Conservation (phyloP, 257 asterid species). For the Verbascum thapsus region DNA sequence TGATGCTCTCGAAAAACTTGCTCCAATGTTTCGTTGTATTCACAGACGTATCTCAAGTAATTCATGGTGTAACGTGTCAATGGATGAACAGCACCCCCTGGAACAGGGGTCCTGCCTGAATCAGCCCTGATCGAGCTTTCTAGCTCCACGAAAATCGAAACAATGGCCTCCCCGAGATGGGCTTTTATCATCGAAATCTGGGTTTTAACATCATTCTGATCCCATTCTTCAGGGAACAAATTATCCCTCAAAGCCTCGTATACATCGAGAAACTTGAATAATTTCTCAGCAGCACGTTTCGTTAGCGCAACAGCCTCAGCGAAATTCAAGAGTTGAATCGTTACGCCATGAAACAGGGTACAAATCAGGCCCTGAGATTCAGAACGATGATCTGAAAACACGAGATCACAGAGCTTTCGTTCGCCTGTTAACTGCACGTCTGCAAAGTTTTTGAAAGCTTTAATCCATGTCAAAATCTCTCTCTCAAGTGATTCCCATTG, state of each 20-base stretch:
- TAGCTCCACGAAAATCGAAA: slow-evolving; percentile 46
- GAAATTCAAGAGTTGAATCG: slow-evolving; percentile 62
- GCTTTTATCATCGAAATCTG: slow-evolving; percentile 55
- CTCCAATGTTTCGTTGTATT: slow-evolving; percentile 54
- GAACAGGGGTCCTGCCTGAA: slow-evolving; percentile 46
- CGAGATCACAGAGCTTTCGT: slow-evolving; percentile 46
- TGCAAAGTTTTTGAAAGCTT: slow-evolving; percentile 45
- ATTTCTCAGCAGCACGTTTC: slow-evolving; percentile 74
- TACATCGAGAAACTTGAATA: slow-evolving; percentile 72
- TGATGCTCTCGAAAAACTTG: slow-evolving; percentile 59
- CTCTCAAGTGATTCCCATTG: slow-evolving; percentile 71
- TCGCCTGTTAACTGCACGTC: slow-evolving; percentile 44
- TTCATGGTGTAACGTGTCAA: slow-evolving; percentile 56
- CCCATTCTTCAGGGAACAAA: slow-evolving; percentile 34
- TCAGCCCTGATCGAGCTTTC: slow-evolving; percentile 58
- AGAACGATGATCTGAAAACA: slow-evolving; percentile 47
- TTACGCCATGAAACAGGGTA: slow-evolving; percentile 37
- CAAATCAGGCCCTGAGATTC: slow-evolving; percentile 40
- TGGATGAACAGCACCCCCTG: slow-evolving; percentile 74
- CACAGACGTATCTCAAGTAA: slow-evolving; percentile 41
- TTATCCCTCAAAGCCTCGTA: slow-evolving; percentile 65
- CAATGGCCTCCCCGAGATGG: slow-evolving; percentile 56
- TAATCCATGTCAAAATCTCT: slow-evolving; percentile 71
- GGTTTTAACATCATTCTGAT: slow-evolving; percentile 49
- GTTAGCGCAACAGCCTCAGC: slow-evolving; percentile 66